Conservation (phyloP, 1,139 yeast genomes). For the Spencermartinsiella ligniputridi region DNA sequence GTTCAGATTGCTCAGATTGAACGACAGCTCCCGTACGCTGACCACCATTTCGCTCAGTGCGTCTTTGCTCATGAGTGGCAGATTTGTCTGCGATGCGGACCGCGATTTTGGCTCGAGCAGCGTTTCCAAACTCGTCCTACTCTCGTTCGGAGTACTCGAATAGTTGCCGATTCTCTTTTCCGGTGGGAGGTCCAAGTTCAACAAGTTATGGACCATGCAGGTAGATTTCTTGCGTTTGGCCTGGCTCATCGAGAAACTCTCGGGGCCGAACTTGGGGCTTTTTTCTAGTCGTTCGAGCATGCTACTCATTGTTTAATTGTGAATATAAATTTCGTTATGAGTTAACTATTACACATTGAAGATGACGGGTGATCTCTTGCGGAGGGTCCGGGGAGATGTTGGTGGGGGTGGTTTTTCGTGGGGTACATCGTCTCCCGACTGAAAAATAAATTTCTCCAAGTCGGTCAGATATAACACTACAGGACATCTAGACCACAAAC, state of each 20-base stretch:
- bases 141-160: constrained; percentile 2
- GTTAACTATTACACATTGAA: too few relatives aligned
- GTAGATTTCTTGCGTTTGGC: constrained; percentile 13
- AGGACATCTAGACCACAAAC: too few relatives aligned
- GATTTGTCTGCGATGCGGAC: constrained; percentile 4
- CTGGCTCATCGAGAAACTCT: background rate
- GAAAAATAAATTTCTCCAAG: too few relatives aligned
- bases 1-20: constrained; percentile 37
- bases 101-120: background rate
- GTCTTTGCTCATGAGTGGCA: constrained; percentile 32
- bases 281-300: constrained; percentile 1
- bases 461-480: too few relatives aligned
- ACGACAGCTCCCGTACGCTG: constrained; percentile 38
- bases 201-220: constrained; percentile 24
- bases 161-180: constrained; percentile 1
- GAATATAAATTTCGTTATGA: too few relatives aligned
- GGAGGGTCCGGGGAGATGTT: too few relatives aligned
- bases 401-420: too few relatives aligned
- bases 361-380: too few relatives aligned
- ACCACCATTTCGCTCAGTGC: constrained; percentile 39
- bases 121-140: background rate
- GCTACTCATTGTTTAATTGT: background rate
- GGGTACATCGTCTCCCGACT: too few relatives aligned
- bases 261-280: constrained; percentile 5
- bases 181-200: constrained; percentile 14